These are phyloP conservation scores for Crassisporium funariophilum DNA, from an alignment of 768 basidiomycete genomes.

Conservation along the genomic window DNA sequence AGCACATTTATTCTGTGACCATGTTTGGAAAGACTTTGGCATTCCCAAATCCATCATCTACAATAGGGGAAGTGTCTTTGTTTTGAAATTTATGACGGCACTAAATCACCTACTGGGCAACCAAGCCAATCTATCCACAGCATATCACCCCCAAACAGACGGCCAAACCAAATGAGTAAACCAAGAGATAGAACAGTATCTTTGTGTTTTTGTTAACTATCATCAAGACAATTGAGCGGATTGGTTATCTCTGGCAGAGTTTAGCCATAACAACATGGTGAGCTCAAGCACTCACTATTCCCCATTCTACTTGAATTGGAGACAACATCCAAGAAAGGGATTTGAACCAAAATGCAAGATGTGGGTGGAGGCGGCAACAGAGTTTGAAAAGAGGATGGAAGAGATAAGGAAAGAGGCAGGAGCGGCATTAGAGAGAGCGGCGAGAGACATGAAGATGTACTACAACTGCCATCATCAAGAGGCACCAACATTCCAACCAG, in stretches of 20 bases:
- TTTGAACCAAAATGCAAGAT: background rate
- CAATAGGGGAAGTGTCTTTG: conserved; percentile 21
- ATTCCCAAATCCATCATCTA: background rate
- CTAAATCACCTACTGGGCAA: conserved; percentile 14
- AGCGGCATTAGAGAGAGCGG: background rate
- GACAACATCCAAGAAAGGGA: background rate
- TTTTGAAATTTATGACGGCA: conserved; percentile 16
- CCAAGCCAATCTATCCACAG: background rate
- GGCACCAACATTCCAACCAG: background rate
- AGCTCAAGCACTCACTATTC: conserved; percentile 5
- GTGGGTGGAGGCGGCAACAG: background rate
- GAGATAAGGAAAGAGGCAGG: background rate
- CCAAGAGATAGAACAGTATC: background rate
- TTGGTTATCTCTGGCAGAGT: conserved; percentile 11
- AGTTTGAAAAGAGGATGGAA: background rate
- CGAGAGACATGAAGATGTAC: background rate
- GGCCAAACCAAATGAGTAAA: background rate
- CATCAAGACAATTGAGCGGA: conserved; percentile 11
- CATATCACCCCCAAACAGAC: background rate
- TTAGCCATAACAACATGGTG: conserved; percentile 12
- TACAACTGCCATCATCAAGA: background rate
- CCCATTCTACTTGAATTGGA: conserved; percentile 4
- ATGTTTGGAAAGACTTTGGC: conserved; percentile 2
- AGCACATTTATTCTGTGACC: background rate
- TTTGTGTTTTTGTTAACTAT: background rate